These are phyloP conservation scores for Plasmodium sp. DNA, from an alignment of 169 alveolate species.

Conservation along the genomic window DNA sequence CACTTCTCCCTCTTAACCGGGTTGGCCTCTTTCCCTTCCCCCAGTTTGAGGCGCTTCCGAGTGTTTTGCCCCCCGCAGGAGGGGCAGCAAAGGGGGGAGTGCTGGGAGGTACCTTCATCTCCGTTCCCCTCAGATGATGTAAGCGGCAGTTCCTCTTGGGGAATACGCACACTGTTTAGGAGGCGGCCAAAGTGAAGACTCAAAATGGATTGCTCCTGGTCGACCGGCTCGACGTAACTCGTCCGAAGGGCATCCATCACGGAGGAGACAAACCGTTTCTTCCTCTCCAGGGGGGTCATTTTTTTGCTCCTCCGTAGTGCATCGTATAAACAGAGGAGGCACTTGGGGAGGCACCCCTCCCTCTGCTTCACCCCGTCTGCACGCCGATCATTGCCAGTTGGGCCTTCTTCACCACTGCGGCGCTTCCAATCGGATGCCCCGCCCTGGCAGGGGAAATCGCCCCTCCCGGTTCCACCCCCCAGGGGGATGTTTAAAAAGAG, in stretches of 20 bases:
- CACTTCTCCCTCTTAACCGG: background rate
- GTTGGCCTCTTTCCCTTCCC: background rate
- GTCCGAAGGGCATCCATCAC: background rate
- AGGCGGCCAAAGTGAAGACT: background rate
- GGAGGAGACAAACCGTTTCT: background rate
- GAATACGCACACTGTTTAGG: background rate
- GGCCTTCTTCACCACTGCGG: background rate
- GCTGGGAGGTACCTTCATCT: background rate
- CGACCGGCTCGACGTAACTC: background rate
- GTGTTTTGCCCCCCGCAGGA: background rate
- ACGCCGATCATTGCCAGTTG: background rate
- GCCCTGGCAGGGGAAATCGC: background rate
- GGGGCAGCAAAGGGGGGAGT: background rate
- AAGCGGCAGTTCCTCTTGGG: background rate
- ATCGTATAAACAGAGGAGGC: background rate
- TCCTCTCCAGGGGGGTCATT: background rate
- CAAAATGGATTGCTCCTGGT: background rate
- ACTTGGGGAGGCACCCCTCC: background rate
- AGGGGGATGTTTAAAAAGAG: conserved; percentile 12
- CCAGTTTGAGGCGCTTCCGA: background rate
- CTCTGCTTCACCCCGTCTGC: background rate
- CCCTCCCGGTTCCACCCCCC: background rate
- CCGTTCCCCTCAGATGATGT: background rate
- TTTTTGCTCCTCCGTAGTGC: background rate
- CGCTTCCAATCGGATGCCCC: background rate